Percentiles rank a stretch among this genome's conserved stretches.
These are phyloP conservation scores for Exophiala oligosperma DNA, from an alignment of 2,329 filamentous ascomycete genomes.

Conservation along the genomic window DNA sequence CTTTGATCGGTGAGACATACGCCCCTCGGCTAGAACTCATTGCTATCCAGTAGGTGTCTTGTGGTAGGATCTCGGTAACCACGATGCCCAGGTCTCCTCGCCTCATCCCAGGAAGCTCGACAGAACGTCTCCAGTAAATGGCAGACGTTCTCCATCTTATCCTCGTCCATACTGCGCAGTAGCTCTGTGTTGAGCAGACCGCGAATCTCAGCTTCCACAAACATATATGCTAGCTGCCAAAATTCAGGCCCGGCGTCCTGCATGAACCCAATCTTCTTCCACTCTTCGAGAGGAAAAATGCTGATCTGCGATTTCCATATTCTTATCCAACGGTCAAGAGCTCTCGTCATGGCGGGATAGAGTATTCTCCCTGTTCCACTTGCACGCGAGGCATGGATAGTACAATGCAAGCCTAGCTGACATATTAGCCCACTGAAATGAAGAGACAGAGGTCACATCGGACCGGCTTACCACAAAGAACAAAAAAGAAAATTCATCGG, in stretches of 20 bases:
- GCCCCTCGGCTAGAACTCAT: too few relatives aligned
- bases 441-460: too few relatives aligned
- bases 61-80: too few relatives aligned
- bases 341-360: neutral
- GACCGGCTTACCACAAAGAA: neutral
- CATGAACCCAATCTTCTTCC: slow-evolving; percentile 5
- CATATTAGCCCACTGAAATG: too few relatives aligned
- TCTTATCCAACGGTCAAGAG: slow-evolving; percentile 1
- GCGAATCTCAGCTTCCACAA: neutral
- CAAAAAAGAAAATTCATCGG: slow-evolving; percentile 6
- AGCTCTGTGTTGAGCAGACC: neutral
- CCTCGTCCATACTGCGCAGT: slow-evolving; percentile 2
- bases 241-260: slow-evolving; percentile 1
- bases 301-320: neutral
- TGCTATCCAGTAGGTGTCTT: too few relatives aligned
- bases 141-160: slow-evolving; percentile 1
- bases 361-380: neutral
- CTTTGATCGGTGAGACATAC: too few relatives aligned
- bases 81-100: too few relatives aligned
- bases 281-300: slow-evolving; percentile 1
- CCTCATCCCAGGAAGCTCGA: neutral
- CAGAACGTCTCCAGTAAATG: slow-evolving; percentile 1
- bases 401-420: neutral
- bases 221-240: slow-evolving; percentile 2
- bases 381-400: slow-evolving; percentile 1